A percentile compares a stretch with the other conserved stretches of the same genome.
Conservation (phyloP, 768 basidiomycete genomes). For the Leccinum ochraceum region DNA sequence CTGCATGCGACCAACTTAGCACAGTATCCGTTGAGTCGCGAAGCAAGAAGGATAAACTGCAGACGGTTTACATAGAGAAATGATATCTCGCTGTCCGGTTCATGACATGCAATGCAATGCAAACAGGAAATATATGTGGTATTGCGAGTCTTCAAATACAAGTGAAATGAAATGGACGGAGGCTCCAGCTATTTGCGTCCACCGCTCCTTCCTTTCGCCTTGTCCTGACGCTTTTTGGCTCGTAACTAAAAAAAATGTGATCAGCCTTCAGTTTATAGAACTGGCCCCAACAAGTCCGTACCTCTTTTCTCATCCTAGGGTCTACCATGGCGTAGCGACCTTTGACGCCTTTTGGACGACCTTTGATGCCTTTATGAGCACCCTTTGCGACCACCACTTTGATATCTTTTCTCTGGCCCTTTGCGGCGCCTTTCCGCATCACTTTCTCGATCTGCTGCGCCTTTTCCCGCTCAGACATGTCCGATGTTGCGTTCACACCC, state of each 20-base stretch:
- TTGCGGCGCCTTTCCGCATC: slow-evolving; percentile 77
- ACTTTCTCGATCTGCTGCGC: slow-evolving; percentile 91
- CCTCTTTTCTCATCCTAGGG: slow-evolving; percentile 92
- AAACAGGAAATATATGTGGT: not conserved
- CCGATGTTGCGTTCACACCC: slow-evolving; percentile 82
- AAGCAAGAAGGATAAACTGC: slow-evolving; percentile 14
- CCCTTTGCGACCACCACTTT: slow-evolving; percentile 94
- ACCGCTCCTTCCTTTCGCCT: slow-evolving; percentile 57
- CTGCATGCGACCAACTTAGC: slow-evolving; percentile 46
- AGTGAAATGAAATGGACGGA: not conserved
- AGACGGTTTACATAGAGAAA: slow-evolving; percentile 7
- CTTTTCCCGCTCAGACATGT: slow-evolving; percentile 95
- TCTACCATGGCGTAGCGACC: slow-evolving; percentile 96
- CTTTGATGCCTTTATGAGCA: slow-evolving; percentile 84
- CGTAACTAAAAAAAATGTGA: slow-evolving; percentile 53
- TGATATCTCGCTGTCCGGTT: slow-evolving; percentile 4
- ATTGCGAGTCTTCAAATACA: not conserved
- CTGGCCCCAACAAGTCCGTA: slow-evolving; percentile 21
- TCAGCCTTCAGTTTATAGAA: slow-evolving; percentile 5
- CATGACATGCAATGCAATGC: slow-evolving; percentile 3
- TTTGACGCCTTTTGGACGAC: slow-evolving; percentile 93
- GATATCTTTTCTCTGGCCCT: slow-evolving; percentile 71
- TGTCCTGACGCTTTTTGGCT: slow-evolving; percentile 79
- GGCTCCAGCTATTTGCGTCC: slow-evolving; percentile 35
- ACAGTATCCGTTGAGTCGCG: slow-evolving; percentile 31